phyloP scores from a whole-genome alignment of 495 filamentous ascomycete genomes.

The Penicillium bovifimosum region DNA sequence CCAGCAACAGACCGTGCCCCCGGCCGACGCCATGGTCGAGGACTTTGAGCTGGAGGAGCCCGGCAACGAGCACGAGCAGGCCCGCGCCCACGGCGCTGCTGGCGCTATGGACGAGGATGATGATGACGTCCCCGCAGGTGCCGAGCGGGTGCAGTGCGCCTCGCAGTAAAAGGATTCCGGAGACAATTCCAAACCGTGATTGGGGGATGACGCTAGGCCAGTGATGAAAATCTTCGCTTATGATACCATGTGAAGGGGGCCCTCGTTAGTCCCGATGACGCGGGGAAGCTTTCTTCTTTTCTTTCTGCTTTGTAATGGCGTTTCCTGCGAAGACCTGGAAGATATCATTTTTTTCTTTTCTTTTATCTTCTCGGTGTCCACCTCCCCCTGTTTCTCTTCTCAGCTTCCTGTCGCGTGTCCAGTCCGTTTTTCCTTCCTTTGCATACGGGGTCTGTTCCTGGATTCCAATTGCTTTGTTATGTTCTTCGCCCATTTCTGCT shows the following conservation, averaged over 20 bases:
- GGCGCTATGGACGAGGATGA: conserved; percentile 73
- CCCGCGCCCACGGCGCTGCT: conserved; percentile 65
- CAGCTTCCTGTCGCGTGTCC: neutral
- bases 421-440: conserved; percentile 9
- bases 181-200: conserved; percentile 6
- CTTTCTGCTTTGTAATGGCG: conserved; percentile 40
- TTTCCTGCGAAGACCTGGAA: conserved; percentile 34
- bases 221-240: conserved; percentile 37
- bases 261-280: neutral
- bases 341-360: conserved; percentile 23
- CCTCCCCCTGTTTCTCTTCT: conserved; percentile 11
- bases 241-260: conserved; percentile 41
- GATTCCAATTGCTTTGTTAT: conserved; percentile 2
- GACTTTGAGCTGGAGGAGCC: conserved; percentile 79
- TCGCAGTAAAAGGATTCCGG: conserved; percentile 66
- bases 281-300: conserved; percentile 19
- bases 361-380: conserved; percentile 5
- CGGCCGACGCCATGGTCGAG: conserved; percentile 81
- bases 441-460: conserved; percentile 6
- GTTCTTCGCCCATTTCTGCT: conserved; percentile 6
- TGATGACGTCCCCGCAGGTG: conserved; percentile 67
- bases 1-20: conserved; percentile 52
- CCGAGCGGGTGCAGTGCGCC: conserved; percentile 94
- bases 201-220: conserved; percentile 19
- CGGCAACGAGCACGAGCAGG: conserved; percentile 61